A percentile compares a stretch with the other conserved stretches of the same genome.
Conservation (phyloP, 2,329 filamentous ascomycete genomes). For the Pseudocercospora vitis region DNA sequence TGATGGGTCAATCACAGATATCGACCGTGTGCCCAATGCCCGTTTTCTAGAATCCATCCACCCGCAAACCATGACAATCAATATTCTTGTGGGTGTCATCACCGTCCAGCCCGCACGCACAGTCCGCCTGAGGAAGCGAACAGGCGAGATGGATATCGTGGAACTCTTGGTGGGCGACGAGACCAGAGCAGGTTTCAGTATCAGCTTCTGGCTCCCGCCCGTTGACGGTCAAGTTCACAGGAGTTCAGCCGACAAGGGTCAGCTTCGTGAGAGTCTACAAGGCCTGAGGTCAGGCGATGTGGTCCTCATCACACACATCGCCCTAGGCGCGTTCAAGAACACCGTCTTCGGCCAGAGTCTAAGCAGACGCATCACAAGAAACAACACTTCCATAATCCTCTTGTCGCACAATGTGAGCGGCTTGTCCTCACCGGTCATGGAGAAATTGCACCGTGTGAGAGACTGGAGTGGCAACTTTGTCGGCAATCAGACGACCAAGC, state of each 20-base stretch:
- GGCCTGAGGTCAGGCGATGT: constrained; percentile 70
- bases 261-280: constrained; percentile 45
- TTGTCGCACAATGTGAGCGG: constrained; percentile 19
- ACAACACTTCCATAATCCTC: constrained; percentile 57
- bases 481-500: constrained; percentile 32
- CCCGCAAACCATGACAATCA: constrained; percentile 79
- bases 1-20: constrained; percentile 57
- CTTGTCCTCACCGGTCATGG: constrained; percentile 60
- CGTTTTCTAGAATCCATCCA: constrained; percentile 63
- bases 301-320: constrained; percentile 76
- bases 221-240: constrained; percentile 30
- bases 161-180: constrained; percentile 84
- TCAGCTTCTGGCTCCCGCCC: constrained; percentile 77
- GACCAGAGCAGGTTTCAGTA: constrained; percentile 73
- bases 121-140: constrained; percentile 60
- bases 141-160: constrained; percentile 60
- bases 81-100: constrained; percentile 77
- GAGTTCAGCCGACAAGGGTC: constrained; percentile 24
- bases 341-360: constrained; percentile 84
- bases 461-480: constrained; percentile 77
- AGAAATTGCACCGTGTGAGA: constrained; percentile 66
- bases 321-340: constrained; percentile 70
- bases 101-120: constrained; percentile 66
- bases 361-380: constrained; percentile 67
- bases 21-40: constrained; percentile 70